Base-by-base conservation (phyloP, 2,329 filamentous ascomycete genomes). In the Aspergillus calidoustus region DNA sequence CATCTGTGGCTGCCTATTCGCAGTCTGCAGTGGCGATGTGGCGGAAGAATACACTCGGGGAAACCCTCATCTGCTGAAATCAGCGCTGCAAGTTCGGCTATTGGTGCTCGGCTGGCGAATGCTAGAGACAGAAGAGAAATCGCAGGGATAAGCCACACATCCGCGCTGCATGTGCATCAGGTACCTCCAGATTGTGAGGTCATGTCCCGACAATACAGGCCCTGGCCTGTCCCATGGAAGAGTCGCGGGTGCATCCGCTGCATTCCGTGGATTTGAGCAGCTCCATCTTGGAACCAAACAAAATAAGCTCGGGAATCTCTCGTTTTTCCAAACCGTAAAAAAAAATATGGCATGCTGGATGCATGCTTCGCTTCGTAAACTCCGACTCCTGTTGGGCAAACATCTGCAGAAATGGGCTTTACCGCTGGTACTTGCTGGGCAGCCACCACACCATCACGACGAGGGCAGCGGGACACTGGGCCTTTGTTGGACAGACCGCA, bases 341-440 rank as follows among this genome's bases (percentile, higher is more conserved):
- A 41, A 41, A 41, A 41, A 5, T 41, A 41, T 41, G 34, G 34
- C 34, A 41, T 41, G 34, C 34, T 41, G 11, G 15, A 41, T 41
- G 34, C 34, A 41, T 41, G 34, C 34, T 41, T 41, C 34, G 13
- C 34, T 41, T 41, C 52, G 46, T 17, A 34, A 22, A 56, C 25
- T 4, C 25, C 25, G 25, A 64, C 59, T 59, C 51, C 60, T 65
- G 71, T 70, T 71, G 66, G 71, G 71, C 70, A 65, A 47, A 70
- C 66, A 65, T 63, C 66, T 64, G 66, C 64, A 60, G 58, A 63
- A 63, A 70, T 72, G 60, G 69, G 69, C 71, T 72, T 74, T 74
- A 73, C 72, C 71, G 72, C 72, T 57, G 69, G 54, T 23, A 60
- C 63, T 66, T 70, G 68, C 72, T 74, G 73, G 73, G 73, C 73